A percentile compares a stretch with the other conserved stretches of the same genome.
Conservation (phyloP, 768 basidiomycete genomes). For the Glaciozyma martinii region DNA sequence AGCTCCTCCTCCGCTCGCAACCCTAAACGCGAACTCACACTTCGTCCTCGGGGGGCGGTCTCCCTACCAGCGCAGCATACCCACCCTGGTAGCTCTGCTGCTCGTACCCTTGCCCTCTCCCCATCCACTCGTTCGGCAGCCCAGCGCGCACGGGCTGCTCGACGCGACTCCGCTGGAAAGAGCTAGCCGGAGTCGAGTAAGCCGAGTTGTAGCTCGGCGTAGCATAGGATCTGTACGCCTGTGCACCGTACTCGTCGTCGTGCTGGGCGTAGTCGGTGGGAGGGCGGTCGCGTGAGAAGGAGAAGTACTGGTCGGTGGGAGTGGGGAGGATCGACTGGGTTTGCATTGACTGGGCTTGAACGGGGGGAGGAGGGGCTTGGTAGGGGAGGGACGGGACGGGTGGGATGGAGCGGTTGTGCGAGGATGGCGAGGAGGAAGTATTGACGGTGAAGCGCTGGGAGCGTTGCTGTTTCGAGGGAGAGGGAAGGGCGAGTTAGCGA, state of each 20-base stretch:
- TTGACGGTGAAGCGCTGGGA: conserved; percentile 33
- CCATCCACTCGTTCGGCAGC: neutral
- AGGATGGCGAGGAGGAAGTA: neutral
- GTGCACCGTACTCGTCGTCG: neutral
- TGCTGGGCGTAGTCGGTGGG: neutral
- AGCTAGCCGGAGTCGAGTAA: neutral
- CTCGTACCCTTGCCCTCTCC: neutral
- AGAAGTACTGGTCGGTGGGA: neutral
- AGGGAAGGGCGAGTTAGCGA: neutral
- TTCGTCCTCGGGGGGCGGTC: neutral
- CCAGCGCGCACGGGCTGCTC: neutral
- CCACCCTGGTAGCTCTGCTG: neutral
- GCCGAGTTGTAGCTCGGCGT: neutral
- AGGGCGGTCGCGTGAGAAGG: neutral
- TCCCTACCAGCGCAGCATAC: neutral
- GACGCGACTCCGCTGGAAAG: neutral
- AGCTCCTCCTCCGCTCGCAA: neutral
- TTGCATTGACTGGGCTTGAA: conserved; percentile 10
- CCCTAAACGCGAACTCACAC: neutral
- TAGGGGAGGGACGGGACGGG: conserved; percentile 7
- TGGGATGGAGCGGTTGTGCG: neutral
- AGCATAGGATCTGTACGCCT: too few species aligned
- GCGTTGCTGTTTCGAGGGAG: conserved; percentile 29
- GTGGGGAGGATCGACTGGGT: conserved; percentile 3
- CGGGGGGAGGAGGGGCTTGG: conserved; percentile 14